Evolutionary conservation across 176 grass and related monocot species (phyloP), one percentile per base, ranked within the genome.

Genomic region (Lolium rigidum): DNA sequence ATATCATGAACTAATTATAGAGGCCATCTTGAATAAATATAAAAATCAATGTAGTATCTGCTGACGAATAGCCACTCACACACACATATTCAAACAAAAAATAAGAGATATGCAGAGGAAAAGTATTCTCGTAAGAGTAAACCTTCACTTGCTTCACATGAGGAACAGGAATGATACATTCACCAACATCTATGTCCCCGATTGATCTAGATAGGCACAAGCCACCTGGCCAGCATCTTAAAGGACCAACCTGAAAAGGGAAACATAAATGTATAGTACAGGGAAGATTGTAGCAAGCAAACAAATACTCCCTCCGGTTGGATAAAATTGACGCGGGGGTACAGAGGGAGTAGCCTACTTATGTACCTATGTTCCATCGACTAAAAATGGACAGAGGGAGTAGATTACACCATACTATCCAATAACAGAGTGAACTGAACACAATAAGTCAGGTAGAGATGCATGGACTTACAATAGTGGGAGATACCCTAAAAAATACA

Each of bases 101-200:
- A 62, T 54, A 47, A 55, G 52, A 52, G 10, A 68, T 39, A 64
- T 68, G 21, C 7, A 10, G 16, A 51, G 58, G 22, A 81, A 60
- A 84, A 80, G 60, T 84, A 59, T 51, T 84, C 60, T 76, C 68
- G 84, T 79, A 22, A 70, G 76, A 87, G 70, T 92, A 87, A 60
- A 99, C 97, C 97, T 97, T 99, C 78, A 96, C 90, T 99, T 99
- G 97, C 77, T 99, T 99, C 77, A 99, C 94, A 88, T 96, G 89
- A 65, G 97, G 94, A 93, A 99, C 82, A 73, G 97, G 85, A 68
- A 99, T 88, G 84, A 99, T 96, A 54, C 85, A 99, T 94, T 96
- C 94, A 85, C 97, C 97, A 84, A 96, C 94, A 84, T 99, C 92
- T 46, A 89, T 80, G 87, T 99, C 97, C 74, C 92, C 97, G n/a